A percentile compares a stretch with the other conserved stretches of the same genome.
These are phyloP conservation scores for Phlegmacium glaucopus DNA, from an alignment of 768 basidiomycete genomes.

Conservation along the genomic window DNA sequence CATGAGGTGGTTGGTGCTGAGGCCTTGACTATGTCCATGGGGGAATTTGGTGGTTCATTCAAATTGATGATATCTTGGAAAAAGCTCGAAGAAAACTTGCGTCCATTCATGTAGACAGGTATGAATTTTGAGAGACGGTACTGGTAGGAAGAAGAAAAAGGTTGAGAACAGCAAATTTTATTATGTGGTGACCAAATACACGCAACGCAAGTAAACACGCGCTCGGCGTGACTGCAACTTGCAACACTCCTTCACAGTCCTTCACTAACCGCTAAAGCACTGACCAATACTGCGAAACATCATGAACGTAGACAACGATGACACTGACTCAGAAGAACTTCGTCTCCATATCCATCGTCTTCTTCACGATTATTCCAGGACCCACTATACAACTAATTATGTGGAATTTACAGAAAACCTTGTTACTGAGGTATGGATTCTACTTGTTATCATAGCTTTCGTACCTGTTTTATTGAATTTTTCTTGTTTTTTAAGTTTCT, in stretches of 20 bases:
- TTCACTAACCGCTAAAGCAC: too few species aligned
- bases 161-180: constrained; percentile 43
- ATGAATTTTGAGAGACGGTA: too few species aligned
- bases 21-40: constrained; percentile 71
- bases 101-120: too few species aligned
- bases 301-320: neutral
- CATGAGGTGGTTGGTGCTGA: too few species aligned
- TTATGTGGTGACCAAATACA: constrained; percentile 32
- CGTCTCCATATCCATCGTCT: constrained; percentile 46
- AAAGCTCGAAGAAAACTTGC: constrained; percentile 23
- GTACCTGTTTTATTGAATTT: neutral
- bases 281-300: too few species aligned
- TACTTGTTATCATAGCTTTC: neutral
- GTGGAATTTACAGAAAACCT: constrained; percentile 47
- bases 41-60: too few species aligned
- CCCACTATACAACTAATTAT: constrained; percentile 51
- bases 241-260: too few species aligned
- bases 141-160: too few species aligned
- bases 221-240: constrained; percentile 15
- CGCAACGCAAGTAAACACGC: too few species aligned
- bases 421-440: constrained; percentile 39
- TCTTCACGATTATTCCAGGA: constrained; percentile 47
- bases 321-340: constrained; percentile 15
- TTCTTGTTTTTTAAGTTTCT: constrained; percentile 30
- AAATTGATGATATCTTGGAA: neutral